Evolutionary conservation across 2,329 filamentous ascomycete genomes (phyloP), one percentile per base, ranked within the genome.

Genomic region (Penicillium sp.): DNA sequence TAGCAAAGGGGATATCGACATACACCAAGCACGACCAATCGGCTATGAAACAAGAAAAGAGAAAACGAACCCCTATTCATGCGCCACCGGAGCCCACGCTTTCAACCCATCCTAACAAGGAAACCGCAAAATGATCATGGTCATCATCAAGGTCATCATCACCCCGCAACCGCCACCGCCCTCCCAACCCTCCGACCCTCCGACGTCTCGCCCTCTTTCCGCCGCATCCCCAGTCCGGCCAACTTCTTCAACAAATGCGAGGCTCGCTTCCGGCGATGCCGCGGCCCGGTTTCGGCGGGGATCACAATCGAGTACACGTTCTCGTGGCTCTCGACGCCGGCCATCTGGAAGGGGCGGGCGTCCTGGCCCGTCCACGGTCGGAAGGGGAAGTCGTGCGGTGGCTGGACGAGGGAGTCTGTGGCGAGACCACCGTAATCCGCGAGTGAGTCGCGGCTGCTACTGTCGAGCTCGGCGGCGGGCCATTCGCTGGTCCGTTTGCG

Each of bases 151-250:
- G n/a, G 5, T 27, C 11, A n/a, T 27, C 14, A n/a, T 7, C 11
- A 9, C 14, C 25, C 5, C 25, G 14, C 4, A 29, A 25, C 29
- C 8, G 23, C 28, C 7, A 39, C 29, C 15, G 36, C 15, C 11
- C 29, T 17, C 11, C 13, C 27, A 13, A 30, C 6, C 23, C 16
- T 30, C 34, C 7, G 28, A 16, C 16, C 45, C 38, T 8, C 36
- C 35, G 4, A 43, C 34, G 7, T 50, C 57, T 8, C 66, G 64
- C 4, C 62, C 63, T 33, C 42, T 19, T 32, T 48, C 35, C 23
- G 34, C 28, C 41, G 31, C 23, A 31, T 31, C 15, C 51, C 36
- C 18, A 54, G 20, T 5, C 53, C 53, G 19, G 51, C 31, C 44
- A 56, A 42, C 28, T 36, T 53, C 35, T 40, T 49, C 30, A 53